Base-by-base conservation (phyloP, 192 early-diverging fungal species). In the Rhizophagus prolifer region DNA sequence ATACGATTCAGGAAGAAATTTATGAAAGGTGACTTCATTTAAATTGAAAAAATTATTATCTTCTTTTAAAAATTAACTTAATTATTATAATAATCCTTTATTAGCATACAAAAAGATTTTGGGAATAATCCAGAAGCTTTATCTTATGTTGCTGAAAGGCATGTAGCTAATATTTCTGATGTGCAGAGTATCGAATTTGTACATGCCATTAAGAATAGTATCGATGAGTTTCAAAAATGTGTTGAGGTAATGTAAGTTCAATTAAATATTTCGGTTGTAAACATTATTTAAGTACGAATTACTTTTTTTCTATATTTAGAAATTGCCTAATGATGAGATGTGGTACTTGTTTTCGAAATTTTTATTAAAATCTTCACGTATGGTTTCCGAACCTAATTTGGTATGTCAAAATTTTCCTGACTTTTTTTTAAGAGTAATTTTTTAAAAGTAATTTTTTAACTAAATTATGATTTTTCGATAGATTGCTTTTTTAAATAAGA, bases 41-140 rank as follows among this genome's bases (percentile, higher is more conserved):
- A 36, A 31, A 36, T 36, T 38, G 36, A 26, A 21, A 16, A 16
- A 23, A 64, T 64, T 31, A 26, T 12, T 38, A 38, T 38, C 0
- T 38, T 38, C 36, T 38, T 8, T 38, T 64, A 9, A 28, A 23
- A 30, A 30, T 64, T 64, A 63, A 19, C 19, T 63, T 14, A 13
- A 23, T 62, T 13, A 30, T 58, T 19, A 44, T 79, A 47, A 47
- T 58, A 23, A 73, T 82, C 83, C 36, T 47, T 77, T 66, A 60
- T n/a, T 81, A 79, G 76, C 6, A 89, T 91, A 58, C 79, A 73
- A 14, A 70, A 81, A 70, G 94, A 94, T 79, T 91, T 93, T 73
- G 80, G 67, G 5, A 75, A 81, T 21, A 74, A 89, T 70, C 79
- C 90, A 9, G 70, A 82, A 13, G 93, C 92, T 4, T 81, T 85